Evolutionary conservation across 2,329 filamentous ascomycete genomes (phyloP), one percentile per base, ranked within the genome.

Genomic region (Rhinocladiella mackenziei): DNA sequence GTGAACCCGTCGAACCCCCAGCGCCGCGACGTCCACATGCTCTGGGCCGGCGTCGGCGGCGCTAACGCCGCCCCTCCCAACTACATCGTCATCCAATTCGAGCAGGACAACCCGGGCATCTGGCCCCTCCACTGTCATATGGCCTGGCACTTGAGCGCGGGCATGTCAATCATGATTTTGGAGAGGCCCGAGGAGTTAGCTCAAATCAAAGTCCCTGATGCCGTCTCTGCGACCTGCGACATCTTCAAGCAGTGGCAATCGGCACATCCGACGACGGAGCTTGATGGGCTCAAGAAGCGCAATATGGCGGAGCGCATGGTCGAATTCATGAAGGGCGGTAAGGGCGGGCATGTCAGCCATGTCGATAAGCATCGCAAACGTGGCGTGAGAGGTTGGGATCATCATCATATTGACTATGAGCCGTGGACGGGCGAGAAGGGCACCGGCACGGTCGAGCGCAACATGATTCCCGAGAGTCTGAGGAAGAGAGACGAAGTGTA

Each of bases 81-180:
- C 34, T 68, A 63, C 56, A 47, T 71, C 30, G 62, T 66, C 7
- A 36, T 71, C 13, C 67, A 67, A 13, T 69, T 68, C 50, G 53
- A 60, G 43, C 64, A 61, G 18, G 63, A 70, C 44, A 71, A 71
- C 46, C 66, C 67, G 1, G 68, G 68, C 4, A 60, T 65, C 1
- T 71, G 68, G 67, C 53, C 68, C 10, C 56, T 67, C 55, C 66
- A 70, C 46, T 69, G 66, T 43, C 66, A 69, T 55, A 67, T 69
- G 43, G 64, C 53, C 3, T 57, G 55, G 55, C 55, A 57, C 35
- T 20, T 53, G 31, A 44, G 35, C 13, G 45, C 46, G 11, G 52
- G 52, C 25, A 50, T 53, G 46, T 32, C 26, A 4, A 38, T 50
- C 19, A 40, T 47, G 42, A 25, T 46, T 8, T 36, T 50, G 11